Evolutionary conservation across 345 rosid genomes (phyloP).

Genomic region (Pugionium dolabratum): DNA sequence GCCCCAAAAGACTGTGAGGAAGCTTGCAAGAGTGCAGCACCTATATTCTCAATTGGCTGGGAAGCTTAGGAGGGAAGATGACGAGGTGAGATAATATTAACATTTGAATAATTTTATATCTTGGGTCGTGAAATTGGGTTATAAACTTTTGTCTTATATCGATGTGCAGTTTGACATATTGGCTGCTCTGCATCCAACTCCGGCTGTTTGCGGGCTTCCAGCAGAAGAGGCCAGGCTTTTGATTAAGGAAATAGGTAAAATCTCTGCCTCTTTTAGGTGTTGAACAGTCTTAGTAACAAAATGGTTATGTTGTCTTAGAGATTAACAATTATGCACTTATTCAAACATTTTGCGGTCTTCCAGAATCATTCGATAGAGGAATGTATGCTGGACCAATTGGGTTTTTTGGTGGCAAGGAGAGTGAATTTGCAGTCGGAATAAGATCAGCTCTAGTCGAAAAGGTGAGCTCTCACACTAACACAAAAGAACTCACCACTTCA

Average conservation of each 20-base stretch:
- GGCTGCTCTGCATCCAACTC: slow-evolving; percentile 91
- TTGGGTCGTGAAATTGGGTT: neutral
- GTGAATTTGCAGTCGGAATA: slow-evolving; percentile 96
- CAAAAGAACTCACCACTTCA: neutral
- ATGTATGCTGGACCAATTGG: slow-evolving; percentile 97
- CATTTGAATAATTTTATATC: neutral
- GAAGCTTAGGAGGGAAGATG: slow-evolving; percentile 71
- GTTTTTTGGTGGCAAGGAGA: slow-evolving; percentile 71
- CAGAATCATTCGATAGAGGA: slow-evolving; percentile 90
- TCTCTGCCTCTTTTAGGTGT: neutral
- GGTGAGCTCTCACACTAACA: slow-evolving; percentile 42
- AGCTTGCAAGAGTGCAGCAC: slow-evolving; percentile 86
- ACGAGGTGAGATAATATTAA: slow-evolving; percentile 51
- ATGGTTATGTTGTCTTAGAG: neutral
- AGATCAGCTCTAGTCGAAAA: slow-evolving; percentile 87
- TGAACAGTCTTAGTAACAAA: slow-evolving; percentile 5
- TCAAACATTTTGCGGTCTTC: neutral
- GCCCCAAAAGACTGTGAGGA: slow-evolving; percentile 71
- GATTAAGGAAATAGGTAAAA: slow-evolving; percentile 75
- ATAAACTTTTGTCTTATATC: neutral
- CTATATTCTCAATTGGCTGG: slow-evolving; percentile 75
- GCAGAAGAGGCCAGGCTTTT: slow-evolving; percentile 81
- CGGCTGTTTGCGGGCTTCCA: slow-evolving; percentile 97
- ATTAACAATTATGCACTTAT: slow-evolving; percentile 12
- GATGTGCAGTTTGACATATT: slow-evolving; percentile 64